Base-by-base conservation (phyloP, 306 rosid species). In the Rosa rugosa region DNA sequence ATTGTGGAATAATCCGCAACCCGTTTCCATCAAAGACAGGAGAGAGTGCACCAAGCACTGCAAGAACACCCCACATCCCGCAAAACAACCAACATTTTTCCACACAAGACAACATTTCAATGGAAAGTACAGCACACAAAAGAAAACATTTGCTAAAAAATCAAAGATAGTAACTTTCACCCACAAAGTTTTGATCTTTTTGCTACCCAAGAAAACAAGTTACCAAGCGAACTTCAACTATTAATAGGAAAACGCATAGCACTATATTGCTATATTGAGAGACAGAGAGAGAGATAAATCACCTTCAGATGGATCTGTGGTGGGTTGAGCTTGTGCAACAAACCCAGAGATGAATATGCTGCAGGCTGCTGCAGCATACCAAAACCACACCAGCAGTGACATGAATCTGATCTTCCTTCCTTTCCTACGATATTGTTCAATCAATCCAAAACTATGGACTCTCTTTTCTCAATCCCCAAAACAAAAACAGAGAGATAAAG, bases 251-350 rank as follows among this genome's bases (percentile, higher is more conserved):
- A 31, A 59, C 44, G 0, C 44, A 40, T 40, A 40, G 0, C 0
- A 40, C 5, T 40, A 40, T 12, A 27, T 1, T 22, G 41, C 36
- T 31, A 31, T 31, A 31, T 31, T 31, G 36, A 31, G 36, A 31
- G 36, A 31, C 3, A 31, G 36, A 31, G 36, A 77, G 54, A 49
- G 56, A 50, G 56, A 50, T 40, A 6, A 40, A 64, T 14, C 22
- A 64, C 96, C 97, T 87, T 92, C 89, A 67, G 79, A 60, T 49
- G 93, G 90, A 85, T 92, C 89, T 11, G 91, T 85, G 41, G 77
- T 59, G 70, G 76, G 10, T 34, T 72, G 76, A 71, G 75, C 45
- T 34, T 64, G 69, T 27, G 17, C 69, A 64, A 3, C 22, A 64
- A 34, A 64, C 44, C 45, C 42, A 64, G 40, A 34, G 20, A 34